Percentiles rank a stretch among this genome's conserved stretches.
Conservation (phyloP, 169 alveolate genomes). For the Plasmodium vinckei region DNA sequence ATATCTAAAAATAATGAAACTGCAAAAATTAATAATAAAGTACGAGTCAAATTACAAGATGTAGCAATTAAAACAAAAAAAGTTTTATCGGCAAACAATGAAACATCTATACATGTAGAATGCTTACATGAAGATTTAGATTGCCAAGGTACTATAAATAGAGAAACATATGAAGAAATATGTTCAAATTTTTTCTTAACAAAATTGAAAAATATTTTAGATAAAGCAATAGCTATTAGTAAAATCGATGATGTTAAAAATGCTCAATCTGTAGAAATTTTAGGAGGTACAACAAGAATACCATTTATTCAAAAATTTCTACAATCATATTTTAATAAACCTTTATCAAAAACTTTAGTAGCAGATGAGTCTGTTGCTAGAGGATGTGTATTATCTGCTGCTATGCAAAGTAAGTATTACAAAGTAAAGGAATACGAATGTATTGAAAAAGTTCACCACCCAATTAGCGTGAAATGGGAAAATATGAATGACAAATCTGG, state of each 20-base stretch:
- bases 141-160: slow-evolving; percentile 81
- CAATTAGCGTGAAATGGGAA: slow-evolving; percentile 74
- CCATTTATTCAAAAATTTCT: slow-evolving; percentile 94
- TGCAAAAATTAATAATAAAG: slow-evolving; percentile 82
- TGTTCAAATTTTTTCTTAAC: slow-evolving; percentile 86
- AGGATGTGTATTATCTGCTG: slow-evolving; percentile 95
- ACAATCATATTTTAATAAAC: slow-evolving; percentile 89
- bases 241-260: slow-evolving; percentile 82
- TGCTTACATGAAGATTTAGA: slow-evolving; percentile 97
- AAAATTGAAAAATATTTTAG: slow-evolving; percentile 80
- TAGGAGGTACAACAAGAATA: slow-evolving; percentile 98
- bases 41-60: slow-evolving; percentile 95
- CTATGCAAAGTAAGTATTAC: slow-evolving; percentile 82
- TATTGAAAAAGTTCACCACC: slow-evolving; percentile 79
- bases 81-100: slow-evolving; percentile 96
- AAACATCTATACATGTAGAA: slow-evolving; percentile 94
- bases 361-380: slow-evolving; percentile 98
- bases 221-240: slow-evolving; percentile 79
- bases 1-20: slow-evolving; percentile 7
- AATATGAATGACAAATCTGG: slow-evolving; percentile 31
- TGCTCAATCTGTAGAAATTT: slow-evolving; percentile 93
- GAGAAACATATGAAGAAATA: slow-evolving; percentile 94
- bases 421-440: slow-evolving; percentile 82
- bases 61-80: slow-evolving; percentile 95
- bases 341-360: slow-evolving; percentile 93